phyloP scores from a whole-genome alignment of 306 rosid species.

The Vicia faba region DNA sequence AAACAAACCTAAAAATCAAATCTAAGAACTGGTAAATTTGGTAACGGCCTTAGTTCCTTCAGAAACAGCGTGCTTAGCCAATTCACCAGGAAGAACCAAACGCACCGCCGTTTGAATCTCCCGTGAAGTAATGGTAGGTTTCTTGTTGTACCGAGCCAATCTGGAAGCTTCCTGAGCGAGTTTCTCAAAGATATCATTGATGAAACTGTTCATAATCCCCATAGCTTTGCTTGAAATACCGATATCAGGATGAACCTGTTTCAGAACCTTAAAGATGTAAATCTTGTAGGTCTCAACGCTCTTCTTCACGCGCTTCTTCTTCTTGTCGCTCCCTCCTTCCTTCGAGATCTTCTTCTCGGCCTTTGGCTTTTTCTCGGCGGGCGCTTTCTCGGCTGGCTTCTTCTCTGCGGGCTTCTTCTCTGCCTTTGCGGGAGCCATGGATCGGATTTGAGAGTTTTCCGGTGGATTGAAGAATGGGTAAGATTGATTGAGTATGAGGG shows the following conservation, averaged over 20 bases:
- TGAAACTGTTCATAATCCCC: conserved; percentile 85
- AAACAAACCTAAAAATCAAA: neutral
- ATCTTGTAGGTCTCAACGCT: conserved; percentile 75
- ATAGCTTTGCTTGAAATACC: conserved; percentile 85
- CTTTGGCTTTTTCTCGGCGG: conserved; percentile 64
- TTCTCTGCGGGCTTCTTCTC: conserved; percentile 78
- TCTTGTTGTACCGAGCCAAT: conserved; percentile 71
- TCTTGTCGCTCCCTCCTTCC: conserved; percentile 68
- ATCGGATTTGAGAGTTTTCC: neutral
- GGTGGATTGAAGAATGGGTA: neutral
- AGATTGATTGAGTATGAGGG: too few species aligned
- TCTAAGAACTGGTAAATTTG: conserved; percentile 70
- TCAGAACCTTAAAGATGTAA: conserved; percentile 79
- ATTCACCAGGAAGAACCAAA: conserved; percentile 71
- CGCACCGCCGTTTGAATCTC: conserved; percentile 83
- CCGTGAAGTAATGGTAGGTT: conserved; percentile 70
- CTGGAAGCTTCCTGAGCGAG: conserved; percentile 72
- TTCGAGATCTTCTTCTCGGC: conserved; percentile 81
- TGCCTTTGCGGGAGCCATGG: conserved; percentile 72
- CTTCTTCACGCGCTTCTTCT: conserved; percentile 67
- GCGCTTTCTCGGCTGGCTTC: conserved; percentile 60
- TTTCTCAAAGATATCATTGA: conserved; percentile 79
- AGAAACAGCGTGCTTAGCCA: conserved; percentile 80
- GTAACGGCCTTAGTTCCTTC: conserved; percentile 86
- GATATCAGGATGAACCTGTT: conserved; percentile 77